Evolutionary conservation across 2,329 filamentous ascomycete species (phyloP).

Genomic region (Botrytis tulipae): DNA sequence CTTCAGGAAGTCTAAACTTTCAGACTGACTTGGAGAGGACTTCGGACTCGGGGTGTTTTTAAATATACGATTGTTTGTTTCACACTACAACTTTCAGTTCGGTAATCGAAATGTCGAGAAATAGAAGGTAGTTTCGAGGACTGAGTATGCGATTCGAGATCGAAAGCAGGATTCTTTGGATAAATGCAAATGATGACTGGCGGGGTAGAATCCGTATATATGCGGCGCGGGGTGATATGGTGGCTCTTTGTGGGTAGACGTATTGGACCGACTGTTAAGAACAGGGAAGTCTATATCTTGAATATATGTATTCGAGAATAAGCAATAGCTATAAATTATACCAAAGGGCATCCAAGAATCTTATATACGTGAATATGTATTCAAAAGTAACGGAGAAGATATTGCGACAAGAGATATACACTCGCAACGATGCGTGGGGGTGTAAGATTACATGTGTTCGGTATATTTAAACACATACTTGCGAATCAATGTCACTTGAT

Average conservation of each 20-base stretch:
- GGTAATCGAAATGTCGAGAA: not conserved
- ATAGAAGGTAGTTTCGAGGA: not conserved
- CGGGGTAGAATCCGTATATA: conserved; percentile 6
- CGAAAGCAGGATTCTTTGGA: not conserved
- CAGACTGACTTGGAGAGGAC: not conserved
- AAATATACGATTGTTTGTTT: too few species aligned
- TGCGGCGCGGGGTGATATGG: not conserved
- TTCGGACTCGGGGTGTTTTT: too few species aligned
- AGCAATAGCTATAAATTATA: not conserved
- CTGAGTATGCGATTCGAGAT: not conserved
- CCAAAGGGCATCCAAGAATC: too few species aligned
- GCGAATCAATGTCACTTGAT: conserved; percentile 1
- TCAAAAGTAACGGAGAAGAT: not conserved
- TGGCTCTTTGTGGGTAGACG: not conserved
- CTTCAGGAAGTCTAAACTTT: not conserved
- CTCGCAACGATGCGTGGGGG: not conserved
- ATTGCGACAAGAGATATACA: not conserved
- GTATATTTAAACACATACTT: not conserved
- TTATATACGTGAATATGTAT: too few species aligned
- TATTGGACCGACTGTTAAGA: not conserved
- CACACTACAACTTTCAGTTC: not conserved
- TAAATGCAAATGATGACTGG: not conserved
- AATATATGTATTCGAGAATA: not conserved
- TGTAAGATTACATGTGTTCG: not conserved
- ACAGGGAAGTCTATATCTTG: not conserved